phyloP scores from a whole-genome alignment of 768 basidiomycete genomes.

The Asterophora lycoperdoides region DNA sequence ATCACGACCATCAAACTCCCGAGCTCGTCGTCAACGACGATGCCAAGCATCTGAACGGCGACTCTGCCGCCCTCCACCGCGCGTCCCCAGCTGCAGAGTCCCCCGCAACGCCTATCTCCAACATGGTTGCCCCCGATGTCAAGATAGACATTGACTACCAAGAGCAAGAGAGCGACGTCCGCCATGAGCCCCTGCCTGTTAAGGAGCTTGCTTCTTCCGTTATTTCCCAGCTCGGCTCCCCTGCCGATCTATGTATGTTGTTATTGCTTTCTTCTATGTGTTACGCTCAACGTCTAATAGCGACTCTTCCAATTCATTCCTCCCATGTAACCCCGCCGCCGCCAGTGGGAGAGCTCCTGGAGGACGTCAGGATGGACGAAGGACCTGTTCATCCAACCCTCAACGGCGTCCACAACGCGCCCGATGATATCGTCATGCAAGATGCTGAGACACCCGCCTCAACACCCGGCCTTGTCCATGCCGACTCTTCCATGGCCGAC shows the following conservation, averaged over 20 bases:
- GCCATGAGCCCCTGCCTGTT: conserved; percentile 53
- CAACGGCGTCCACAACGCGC: conserved; percentile 27
- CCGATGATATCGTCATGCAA: conserved; percentile 38
- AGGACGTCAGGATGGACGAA: conserved; percentile 61
- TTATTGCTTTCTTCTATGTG: conserved; percentile 16
- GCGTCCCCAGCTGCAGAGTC: conserved; percentile 46
- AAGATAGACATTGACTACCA: conserved; percentile 62
- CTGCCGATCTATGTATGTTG: conserved; percentile 49
- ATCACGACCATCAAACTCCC: conserved; percentile 23
- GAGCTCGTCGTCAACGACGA: conserved; percentile 34
- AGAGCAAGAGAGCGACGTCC: conserved; percentile 65
- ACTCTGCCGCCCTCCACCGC: conserved; percentile 25
- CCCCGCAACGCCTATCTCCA: conserved; percentile 58
- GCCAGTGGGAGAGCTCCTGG: conserved; percentile 35
- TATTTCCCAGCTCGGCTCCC: conserved; percentile 40
- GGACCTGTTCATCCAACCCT: conserved; percentile 23
- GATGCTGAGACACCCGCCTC: conserved; percentile 37
- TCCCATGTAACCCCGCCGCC: conserved; percentile 44
- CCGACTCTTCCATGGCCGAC: conserved; percentile 37
- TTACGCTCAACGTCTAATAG: conserved; percentile 30
- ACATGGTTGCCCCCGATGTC: conserved; percentile 42
- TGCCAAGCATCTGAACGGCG: conserved; percentile 32
- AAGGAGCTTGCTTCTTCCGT: conserved; percentile 42
- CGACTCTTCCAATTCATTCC: conserved; percentile 39
- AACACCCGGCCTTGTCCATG: conserved; percentile 33